phyloP scores from a whole-genome alignment of 2,329 filamentous ascomycete genomes.

The Cytospora piceicola region DNA sequence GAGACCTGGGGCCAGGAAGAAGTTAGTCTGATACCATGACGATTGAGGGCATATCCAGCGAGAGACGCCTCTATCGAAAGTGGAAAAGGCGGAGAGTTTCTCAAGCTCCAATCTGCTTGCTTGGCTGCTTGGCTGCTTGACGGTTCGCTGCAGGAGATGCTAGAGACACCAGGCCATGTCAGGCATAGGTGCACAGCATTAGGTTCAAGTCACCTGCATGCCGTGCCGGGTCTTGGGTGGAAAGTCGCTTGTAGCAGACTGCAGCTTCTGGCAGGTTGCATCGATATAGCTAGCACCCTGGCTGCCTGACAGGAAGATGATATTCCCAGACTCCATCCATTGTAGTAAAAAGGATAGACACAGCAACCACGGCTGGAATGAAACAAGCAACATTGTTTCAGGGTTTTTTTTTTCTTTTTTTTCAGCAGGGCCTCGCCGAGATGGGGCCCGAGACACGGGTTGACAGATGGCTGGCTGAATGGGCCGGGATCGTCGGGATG shows the following conservation, averaged over 20 bases:
- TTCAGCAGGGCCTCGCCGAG: neutral
- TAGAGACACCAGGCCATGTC: conserved; percentile 10
- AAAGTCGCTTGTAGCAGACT: neutral
- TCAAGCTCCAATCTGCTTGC: neutral
- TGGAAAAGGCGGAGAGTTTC: neutral
- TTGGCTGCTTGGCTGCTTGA: neutral
- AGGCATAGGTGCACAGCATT: conserved; percentile 15
- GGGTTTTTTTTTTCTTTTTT: too few species aligned
- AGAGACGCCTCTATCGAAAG: neutral
- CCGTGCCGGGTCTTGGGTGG: conserved; percentile 13
- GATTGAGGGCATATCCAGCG: neutral
- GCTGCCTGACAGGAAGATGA: neutral
- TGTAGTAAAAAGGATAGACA: neutral
- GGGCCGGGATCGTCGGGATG: too few species aligned
- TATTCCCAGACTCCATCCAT: too few species aligned
- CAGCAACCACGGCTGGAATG: too few species aligned
- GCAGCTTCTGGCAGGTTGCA: conserved; percentile 1
- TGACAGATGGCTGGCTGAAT: neutral
- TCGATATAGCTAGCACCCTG: neutral
- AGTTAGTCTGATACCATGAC: neutral
- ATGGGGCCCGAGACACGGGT: neutral
- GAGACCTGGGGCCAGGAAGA: too few species aligned
- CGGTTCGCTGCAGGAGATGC: neutral
- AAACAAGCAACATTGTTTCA: too few species aligned
- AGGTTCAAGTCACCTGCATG: conserved; percentile 19